Base-by-base conservation (phyloP, 768 basidiomycete genomes). In the Mycena vulgaris region DNA sequence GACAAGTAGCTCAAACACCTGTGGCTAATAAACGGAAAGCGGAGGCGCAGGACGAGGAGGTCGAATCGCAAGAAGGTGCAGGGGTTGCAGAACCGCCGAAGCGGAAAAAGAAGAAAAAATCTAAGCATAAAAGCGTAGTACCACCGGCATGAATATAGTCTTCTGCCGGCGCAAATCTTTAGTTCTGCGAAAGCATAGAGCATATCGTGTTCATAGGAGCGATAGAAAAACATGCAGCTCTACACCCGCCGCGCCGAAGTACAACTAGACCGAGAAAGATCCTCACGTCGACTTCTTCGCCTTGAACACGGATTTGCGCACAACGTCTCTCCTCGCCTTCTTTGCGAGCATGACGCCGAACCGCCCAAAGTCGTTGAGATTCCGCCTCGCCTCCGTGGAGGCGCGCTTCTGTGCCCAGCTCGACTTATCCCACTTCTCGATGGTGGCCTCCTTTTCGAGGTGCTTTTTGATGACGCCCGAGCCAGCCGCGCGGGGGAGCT, bases 321-420 rank as follows among this genome's bases (percentile, higher is more conserved):
- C 93, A 13, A 82, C 80, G 78, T 97, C 95, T 74, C 94, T 85
- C 80, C 96, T 86, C 79, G 88, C 85, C 89, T 95, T 96, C 93
- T 98, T 98, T 70, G 89, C 89, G 76, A 98, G 78, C 90, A 95
- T 90, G 69, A 97, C 90, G 76, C 88, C 82, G 86, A 98, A 99
- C 63, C 97, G 90, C 69, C 91, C 94, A 81, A 99, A 99, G 85
- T 99, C 97, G 83, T 90, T 92, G 67, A 95, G 79, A 78, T 87
- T 84, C 82, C 92, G 88, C 78, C 96, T 89, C 81, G 88, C 89
- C 83, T 92, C 87, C 62, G 89, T 80, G 16, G 94, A 92, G 48
- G 88, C 88, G 58, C 94, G 90, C 86, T 91, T 95, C 86, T 95
- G 90, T 67, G 95, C 95, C 97, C 96, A 99, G 7, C 87, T 75